phyloP scores from a whole-genome alignment of 106 monocot genomes.

The Dendrobium officinale region DNA sequence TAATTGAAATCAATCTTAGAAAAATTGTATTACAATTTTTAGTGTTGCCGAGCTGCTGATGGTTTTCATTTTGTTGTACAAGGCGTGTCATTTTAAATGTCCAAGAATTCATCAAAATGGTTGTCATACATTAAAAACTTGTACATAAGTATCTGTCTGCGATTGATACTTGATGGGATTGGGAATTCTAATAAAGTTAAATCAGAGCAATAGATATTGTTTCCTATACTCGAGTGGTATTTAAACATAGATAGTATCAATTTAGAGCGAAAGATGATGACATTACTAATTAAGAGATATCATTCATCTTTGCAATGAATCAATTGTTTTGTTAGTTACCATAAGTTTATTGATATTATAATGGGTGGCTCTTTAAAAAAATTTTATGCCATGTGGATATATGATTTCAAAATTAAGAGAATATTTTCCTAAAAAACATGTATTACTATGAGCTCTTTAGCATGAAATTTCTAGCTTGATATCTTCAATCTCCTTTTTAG shows the following conservation, averaged over 20 bases:
- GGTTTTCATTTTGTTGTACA: neutral
- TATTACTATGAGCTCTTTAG: too few relatives aligned
- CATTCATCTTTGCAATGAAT: neutral
- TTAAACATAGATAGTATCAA: neutral
- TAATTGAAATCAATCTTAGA: neutral
- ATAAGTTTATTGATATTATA: neutral
- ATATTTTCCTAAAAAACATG: too few relatives aligned
- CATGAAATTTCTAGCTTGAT: too few relatives aligned
- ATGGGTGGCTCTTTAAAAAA: neutral
- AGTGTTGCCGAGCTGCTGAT: neutral
- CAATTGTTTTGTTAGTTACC: neutral
- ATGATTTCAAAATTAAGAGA: too few relatives aligned
- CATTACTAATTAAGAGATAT: neutral
- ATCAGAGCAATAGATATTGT: neutral
- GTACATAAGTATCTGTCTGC: too few relatives aligned
- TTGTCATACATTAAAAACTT: neutral
- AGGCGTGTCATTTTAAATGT: neutral
- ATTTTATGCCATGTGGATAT: neutral
- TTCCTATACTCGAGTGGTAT: neutral
- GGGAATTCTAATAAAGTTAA: neutral
- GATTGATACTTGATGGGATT: neutral
- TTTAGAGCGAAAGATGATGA: neutral
- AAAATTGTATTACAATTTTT: neutral
- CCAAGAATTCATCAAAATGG: neutral
- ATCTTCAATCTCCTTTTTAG: too few relatives aligned